These are phyloP conservation scores for Podaxis sp. DNA, from an alignment of 768 basidiomycete genomes.

Conservation along the genomic window DNA sequence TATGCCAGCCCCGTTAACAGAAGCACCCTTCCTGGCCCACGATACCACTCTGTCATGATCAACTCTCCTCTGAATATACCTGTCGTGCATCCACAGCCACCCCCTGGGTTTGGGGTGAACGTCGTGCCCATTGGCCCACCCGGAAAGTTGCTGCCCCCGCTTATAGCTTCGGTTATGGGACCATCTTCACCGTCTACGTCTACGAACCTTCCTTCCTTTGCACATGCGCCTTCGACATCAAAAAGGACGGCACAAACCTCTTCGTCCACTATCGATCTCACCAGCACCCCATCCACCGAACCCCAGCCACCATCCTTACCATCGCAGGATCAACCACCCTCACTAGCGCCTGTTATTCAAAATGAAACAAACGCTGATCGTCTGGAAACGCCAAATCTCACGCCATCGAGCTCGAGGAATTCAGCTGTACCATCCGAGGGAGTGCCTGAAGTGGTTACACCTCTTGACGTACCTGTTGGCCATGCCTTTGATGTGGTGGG, in stretches of 20 bases:
- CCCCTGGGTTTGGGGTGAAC: background rate
- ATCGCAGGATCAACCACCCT: background rate
- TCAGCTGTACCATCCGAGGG: constrained; percentile 7
- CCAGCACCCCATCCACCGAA: background rate
- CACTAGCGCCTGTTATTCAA: background rate
- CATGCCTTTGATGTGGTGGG: background rate
- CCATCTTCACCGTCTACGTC: background rate
- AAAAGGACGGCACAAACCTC: background rate
- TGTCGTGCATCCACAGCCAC: background rate
- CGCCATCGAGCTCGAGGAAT: background rate
- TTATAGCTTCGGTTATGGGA: background rate
- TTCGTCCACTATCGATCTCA: background rate
- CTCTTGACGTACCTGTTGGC: constrained; percentile 1
- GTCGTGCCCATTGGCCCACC: constrained; percentile 8
- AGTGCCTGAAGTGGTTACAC: constrained; percentile 9
- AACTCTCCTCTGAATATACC: background rate
- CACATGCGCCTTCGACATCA: background rate
- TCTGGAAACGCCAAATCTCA: background rate
- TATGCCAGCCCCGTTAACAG: background rate
- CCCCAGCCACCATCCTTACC: background rate
- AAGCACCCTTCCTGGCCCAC: background rate
- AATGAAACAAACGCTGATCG: background rate
- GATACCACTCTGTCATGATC: background rate
- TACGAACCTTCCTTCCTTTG: background rate
- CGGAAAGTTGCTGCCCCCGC: constrained; percentile 4